Evolutionary conservation across 805 yeast species (phyloP), one percentile per base, ranked within the genome.

Genomic region (Candida incommunis): DNA sequence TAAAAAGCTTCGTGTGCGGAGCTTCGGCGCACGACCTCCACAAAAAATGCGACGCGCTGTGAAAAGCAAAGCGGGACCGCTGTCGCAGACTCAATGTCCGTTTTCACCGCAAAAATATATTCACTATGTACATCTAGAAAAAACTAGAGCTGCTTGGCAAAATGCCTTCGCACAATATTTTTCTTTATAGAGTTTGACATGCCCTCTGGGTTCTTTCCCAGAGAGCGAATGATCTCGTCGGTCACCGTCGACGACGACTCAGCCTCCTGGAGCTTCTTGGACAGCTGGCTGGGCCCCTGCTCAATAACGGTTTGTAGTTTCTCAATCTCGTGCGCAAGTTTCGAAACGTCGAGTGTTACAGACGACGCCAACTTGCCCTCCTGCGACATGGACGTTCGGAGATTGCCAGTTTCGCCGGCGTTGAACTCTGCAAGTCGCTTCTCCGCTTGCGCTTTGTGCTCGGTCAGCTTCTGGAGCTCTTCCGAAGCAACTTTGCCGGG

Each of bases 101-200:
- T n/a, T n/a, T n/a, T n/a, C n/a, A n/a, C n/a, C n/a, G n/a, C n/a
- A n/a, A n/a, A n/a, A n/a, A n/a, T n/a, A n/a, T n/a, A n/a, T n/a
- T 31, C n/a, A 31, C 37, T 31, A 31, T 31, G 20, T 31, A 31
- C 37, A 31, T 13, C n/a, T n/a, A n/a, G n/a, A n/a, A n/a, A n/a
- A n/a, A 7, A 11, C 37, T 31, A 31, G 18, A 31, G 18, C 37
- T 31, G 37, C 34, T 67, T 65, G 52, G 72, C 64, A 23, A 77
- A 64, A 59, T 71, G 79, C 62, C 82, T 83, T 58, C 86, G 72
- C 53, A 83, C 61, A 41, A 84, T 62, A 61, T 87, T 87, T 67
- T 82, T 84, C 57, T 71, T 76, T 21, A 79, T 75, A 59, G 70
- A 70, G 43, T 65, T 66, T 57, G 74, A 72, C 50, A 72, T 52